Evolutionary conservation across 768 basidiomycete genomes (phyloP).

Genomic region (Tricholoma saponaceum): DNA sequence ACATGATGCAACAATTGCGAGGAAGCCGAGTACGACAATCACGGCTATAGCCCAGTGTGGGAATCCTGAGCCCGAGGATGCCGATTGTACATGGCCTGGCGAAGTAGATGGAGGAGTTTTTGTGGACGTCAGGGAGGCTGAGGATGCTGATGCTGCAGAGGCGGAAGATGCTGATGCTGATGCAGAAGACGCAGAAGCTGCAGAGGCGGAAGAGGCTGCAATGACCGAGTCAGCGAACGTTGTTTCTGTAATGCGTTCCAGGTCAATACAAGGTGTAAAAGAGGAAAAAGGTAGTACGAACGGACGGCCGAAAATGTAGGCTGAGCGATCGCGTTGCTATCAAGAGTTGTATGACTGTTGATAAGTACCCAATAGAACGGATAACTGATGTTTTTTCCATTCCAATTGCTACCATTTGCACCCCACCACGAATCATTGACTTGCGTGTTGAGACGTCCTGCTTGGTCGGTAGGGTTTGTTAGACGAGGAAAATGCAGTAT

Average conservation of each 20-base stretch:
- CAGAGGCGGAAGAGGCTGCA: constrained; percentile 40
- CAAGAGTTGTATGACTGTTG: constrained; percentile 48
- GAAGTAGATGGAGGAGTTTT: constrained; percentile 8
- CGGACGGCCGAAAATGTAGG: constrained; percentile 77
- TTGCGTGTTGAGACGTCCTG: constrained; percentile 47
- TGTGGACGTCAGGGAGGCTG: constrained; percentile 20
- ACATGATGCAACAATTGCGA: constrained; percentile 70
- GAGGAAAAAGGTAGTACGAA: constrained; percentile 36
- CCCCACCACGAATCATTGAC: constrained; percentile 82
- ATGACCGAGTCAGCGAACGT: constrained; percentile 65
- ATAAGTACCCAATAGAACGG: constrained; percentile 80
- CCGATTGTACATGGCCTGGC: constrained; percentile 41
- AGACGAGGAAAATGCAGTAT: constrained; percentile 41
- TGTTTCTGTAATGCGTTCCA: constrained; percentile 50
- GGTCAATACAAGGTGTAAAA: not conserved
- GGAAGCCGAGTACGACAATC: constrained; percentile 80
- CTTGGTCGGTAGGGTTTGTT: constrained; percentile 45
- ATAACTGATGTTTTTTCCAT: constrained; percentile 52
- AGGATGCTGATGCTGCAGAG: constrained; percentile 25
- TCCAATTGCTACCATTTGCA: constrained; percentile 40
- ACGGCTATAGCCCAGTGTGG: constrained; percentile 93
- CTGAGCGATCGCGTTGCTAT: constrained; percentile 59
- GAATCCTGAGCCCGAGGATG: constrained; percentile 39
- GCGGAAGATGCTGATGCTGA: constrained; percentile 26
- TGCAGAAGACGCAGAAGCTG: constrained; percentile 37